Conservation (phyloP, 257 asterid genomes). For the Apocynum venetum region DNA sequence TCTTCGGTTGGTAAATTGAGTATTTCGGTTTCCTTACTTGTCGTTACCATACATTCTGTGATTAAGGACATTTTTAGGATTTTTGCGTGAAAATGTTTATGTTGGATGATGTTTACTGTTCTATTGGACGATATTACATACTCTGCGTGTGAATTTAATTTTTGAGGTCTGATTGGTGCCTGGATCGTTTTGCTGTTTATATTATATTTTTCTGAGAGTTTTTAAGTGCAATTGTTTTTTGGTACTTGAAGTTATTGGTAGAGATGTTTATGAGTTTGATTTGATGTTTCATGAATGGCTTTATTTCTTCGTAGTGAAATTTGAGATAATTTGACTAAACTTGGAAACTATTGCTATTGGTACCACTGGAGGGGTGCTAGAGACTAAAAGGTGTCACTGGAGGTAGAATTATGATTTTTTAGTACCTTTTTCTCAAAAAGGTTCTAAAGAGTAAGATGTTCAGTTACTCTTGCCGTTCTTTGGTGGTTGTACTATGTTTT, state of each 20-base stretch:
- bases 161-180: too few species aligned
- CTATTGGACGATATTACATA: not conserved
- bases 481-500: not conserved
- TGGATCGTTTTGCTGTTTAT: not conserved
- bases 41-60: not conserved
- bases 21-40: not conserved
- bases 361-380: not conserved
- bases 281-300: not conserved
- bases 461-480: not conserved
- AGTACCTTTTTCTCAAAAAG: not conserved
- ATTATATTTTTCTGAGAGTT: too few species aligned
- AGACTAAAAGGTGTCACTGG: not conserved
- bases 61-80: not conserved
- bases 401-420: not conserved
- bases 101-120: conserved; percentile 10
- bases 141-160: not conserved
- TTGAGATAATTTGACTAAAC: not conserved
- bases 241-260: not conserved
- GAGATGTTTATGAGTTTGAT: not conserved
- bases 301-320: too few species aligned
- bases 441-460: not conserved
- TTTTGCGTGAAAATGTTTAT: not conserved
- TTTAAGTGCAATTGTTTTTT: too few species aligned
- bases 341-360: not conserved
- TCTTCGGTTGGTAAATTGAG: conserved; percentile 3